phyloP scores from a whole-genome alignment of 2,329 filamentous ascomycete genomes.

The Fusarium ramigenum region DNA sequence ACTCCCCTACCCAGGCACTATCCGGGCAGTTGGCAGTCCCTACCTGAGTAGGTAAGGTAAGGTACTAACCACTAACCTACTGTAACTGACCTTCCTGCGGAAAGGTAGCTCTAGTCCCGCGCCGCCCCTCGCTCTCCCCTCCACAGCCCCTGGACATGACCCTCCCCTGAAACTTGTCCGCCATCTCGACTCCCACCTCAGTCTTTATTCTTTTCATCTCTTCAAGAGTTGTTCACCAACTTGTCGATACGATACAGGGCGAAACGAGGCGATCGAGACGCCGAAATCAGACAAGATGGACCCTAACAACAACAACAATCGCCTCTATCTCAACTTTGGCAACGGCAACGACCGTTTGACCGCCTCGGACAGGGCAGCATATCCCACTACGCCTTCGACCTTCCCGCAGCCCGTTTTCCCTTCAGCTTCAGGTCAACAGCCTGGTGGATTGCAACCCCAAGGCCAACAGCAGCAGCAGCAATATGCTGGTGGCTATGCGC shows the following conservation, averaged over 20 bases:
- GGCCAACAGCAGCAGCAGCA: slow-evolving; percentile 38
- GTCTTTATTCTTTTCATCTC: slow-evolving; percentile 24
- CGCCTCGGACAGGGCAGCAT: slow-evolving; percentile 71
- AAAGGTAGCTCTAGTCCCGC: slow-evolving; percentile 21
- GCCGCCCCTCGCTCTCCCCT: slow-evolving; percentile 35
- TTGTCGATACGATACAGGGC: slow-evolving; percentile 32
- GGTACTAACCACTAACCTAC: background rate
- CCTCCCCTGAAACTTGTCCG: slow-evolving; percentile 43
- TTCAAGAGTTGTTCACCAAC: slow-evolving; percentile 15
- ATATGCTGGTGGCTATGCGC: slow-evolving; percentile 58
- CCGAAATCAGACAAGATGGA: slow-evolving; percentile 55
- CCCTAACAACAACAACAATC: slow-evolving; percentile 68
- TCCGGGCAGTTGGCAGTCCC: background rate
- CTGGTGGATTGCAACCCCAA: slow-evolving; percentile 48
- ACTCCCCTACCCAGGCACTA: background rate
- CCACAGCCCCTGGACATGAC: slow-evolving; percentile 39
- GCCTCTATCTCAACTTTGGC: slow-evolving; percentile 73
- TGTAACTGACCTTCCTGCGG: slow-evolving; percentile 1
- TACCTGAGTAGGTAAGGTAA: background rate
- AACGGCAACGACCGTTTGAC: slow-evolving; percentile 72
- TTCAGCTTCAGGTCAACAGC: slow-evolving; percentile 35
- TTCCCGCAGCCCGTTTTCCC: slow-evolving; percentile 89
- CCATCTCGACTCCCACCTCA: slow-evolving; percentile 37
- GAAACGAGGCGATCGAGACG: slow-evolving; percentile 27
- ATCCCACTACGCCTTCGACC: slow-evolving; percentile 91